Evolutionary conservation across 495 filamentous ascomycete species (phyloP).

Genomic region (Aspergillus haitiensis): DNA sequence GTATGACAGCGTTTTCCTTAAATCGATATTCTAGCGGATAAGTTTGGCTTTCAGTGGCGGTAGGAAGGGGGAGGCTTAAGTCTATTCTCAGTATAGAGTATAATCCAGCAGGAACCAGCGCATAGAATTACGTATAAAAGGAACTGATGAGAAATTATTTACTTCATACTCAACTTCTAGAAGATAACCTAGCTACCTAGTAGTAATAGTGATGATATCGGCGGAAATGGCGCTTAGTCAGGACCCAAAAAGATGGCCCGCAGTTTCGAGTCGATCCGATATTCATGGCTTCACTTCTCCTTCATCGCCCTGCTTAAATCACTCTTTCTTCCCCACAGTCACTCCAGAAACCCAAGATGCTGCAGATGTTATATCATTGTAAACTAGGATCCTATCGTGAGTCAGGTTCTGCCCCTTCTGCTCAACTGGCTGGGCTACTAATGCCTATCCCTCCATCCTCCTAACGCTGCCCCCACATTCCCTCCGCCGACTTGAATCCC

Average conservation of each 20-base stretch:
- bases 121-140: background rate
- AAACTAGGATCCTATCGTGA: conserved; percentile 38
- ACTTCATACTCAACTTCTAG: background rate
- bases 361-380: conserved; percentile 37
- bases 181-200: background rate
- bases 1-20: conserved; percentile 10
- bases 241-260: conserved; percentile 15
- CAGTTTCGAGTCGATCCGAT: conserved; percentile 26
- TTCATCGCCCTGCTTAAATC: conserved; percentile 2
- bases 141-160: background rate
- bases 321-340: conserved; percentile 6
- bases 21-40: background rate
- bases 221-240: conserved; percentile 28
- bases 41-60: conserved; percentile 6
- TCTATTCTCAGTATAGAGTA: conserved; percentile 1
- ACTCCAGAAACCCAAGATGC: conserved; percentile 38
- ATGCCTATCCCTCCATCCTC: conserved; percentile 16
- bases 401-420: conserved; percentile 19
- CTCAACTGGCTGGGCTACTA: conserved; percentile 4
- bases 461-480: conserved; percentile 41
- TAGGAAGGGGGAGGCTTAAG: background rate
- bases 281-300: conserved; percentile 12
- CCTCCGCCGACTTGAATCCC: conserved; percentile 33
- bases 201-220: background rate
- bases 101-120: background rate